phyloP scores from a whole-genome alignment of 2,329 filamentous ascomycete species.

The Aspergillus piperis region DNA sequence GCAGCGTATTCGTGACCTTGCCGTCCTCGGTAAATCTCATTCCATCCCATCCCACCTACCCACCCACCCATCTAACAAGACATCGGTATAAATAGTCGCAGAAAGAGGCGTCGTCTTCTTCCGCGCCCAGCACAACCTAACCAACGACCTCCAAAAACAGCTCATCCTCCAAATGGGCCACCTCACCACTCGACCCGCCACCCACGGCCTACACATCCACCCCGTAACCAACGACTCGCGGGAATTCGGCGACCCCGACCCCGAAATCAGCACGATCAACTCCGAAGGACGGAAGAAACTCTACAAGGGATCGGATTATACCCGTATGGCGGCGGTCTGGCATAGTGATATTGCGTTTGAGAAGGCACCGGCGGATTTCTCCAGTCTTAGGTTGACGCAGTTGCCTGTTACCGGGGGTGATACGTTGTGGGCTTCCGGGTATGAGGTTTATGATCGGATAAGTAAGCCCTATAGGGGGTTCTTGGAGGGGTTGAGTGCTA shows the following conservation, averaged over 20 bases:
- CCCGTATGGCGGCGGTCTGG: conserved; percentile 46
- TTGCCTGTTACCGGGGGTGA: conserved; percentile 57
- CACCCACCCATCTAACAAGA: too few relatives aligned
- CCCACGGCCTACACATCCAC: conserved; percentile 63
- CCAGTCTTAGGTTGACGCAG: conserved; percentile 59
- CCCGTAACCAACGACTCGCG: conserved; percentile 58
- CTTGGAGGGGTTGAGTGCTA: conserved; percentile 60
- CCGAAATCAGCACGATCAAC: conserved; percentile 65
- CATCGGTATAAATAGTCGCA: too few relatives aligned
- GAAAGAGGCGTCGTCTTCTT: conserved; percentile 71
- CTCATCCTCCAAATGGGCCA: conserved; percentile 62
- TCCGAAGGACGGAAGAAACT: conserved; percentile 57
- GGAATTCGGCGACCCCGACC: conserved; percentile 58
- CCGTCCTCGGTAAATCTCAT: conserved; percentile 60
- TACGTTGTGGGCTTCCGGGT: conserved; percentile 16
- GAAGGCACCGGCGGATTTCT: conserved; percentile 64
- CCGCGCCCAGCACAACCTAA: conserved; percentile 62
- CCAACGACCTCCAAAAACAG: conserved; percentile 66
- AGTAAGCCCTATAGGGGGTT: conserved; percentile 59
- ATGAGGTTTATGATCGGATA: conserved; percentile 63
- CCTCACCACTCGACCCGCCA: conserved; percentile 58
- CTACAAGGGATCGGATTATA: conserved; percentile 22
- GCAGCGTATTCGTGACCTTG: conserved; percentile 65
- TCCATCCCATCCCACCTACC: conserved; percentile 14
- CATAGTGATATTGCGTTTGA: conserved; percentile 68